These are phyloP conservation scores for Haplosporangium gracile DNA, from an alignment of 192 early-diverging fungal genomes.

Conservation along the genomic window DNA sequence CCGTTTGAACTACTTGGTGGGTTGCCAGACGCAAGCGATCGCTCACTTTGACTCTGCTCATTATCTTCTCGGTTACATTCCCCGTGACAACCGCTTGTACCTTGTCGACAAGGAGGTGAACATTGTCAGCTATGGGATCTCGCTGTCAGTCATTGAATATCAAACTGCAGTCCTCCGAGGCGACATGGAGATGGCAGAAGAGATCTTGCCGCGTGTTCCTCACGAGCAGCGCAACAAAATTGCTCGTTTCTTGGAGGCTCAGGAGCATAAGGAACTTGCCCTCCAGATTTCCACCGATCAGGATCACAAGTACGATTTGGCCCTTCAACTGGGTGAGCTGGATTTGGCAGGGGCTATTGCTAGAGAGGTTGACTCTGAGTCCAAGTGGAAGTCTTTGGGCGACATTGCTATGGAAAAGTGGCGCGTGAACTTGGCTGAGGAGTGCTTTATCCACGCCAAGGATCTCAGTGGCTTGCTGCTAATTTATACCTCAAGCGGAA, in stretches of 20 bases:
- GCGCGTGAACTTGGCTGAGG: constrained; percentile 93
- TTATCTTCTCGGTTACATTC: constrained; percentile 95
- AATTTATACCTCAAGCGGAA: constrained; percentile 91
- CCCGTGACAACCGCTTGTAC: constrained; percentile 94
- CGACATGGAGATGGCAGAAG: constrained; percentile 86
- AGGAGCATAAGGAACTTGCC: constrained; percentile 92
- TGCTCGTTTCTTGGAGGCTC: constrained; percentile 95
- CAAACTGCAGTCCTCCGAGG: constrained; percentile 97
- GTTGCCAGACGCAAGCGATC: constrained; percentile 93
- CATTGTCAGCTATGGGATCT: constrained; percentile 91
- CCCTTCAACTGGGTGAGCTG: constrained; percentile 87
- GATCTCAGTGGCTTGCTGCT: constrained; percentile 93
- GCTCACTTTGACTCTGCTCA: constrained; percentile 95
- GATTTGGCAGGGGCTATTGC: constrained; percentile 92
- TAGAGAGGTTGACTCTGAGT: constrained; percentile 81
- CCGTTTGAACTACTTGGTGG: constrained; percentile 96
- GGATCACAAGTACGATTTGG: constrained; percentile 97
- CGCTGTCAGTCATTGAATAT: constrained; percentile 96
- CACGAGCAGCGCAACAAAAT: constrained; percentile 90
- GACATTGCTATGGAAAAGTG: constrained; percentile 92
- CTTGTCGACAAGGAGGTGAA: constrained; percentile 95
- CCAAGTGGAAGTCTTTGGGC: constrained; percentile 95
- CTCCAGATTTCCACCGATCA: constrained; percentile 95
- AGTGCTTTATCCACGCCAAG: constrained; percentile 88
- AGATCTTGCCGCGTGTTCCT: constrained; percentile 88